Conservation (phyloP, 768 basidiomycete species). For the Suillus discolor region DNA sequence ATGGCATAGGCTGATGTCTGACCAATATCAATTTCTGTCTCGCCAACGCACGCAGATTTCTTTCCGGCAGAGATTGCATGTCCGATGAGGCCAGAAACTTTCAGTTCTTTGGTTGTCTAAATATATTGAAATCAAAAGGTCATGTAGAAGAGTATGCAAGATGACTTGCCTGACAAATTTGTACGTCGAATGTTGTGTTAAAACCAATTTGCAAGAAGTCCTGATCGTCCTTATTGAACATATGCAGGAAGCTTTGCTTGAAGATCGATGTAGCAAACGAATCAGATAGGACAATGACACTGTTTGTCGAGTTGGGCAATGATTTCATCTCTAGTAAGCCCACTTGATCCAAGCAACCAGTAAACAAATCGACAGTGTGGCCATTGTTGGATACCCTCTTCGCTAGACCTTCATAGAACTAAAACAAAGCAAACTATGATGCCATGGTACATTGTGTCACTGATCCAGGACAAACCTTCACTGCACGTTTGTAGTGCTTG, state of each 20-base stretch:
- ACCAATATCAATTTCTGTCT: conserved; percentile 98
- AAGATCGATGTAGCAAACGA: conserved; percentile 98
- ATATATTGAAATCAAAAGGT: conserved; percentile 8
- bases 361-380: conserved; percentile 93
- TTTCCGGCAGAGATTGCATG: conserved; percentile 98
- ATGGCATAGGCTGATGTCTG: conserved; percentile 82
- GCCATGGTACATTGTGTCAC: background rate
- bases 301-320: conserved; percentile 93
- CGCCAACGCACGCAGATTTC: conserved; percentile 94
- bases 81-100: conserved; percentile 96
- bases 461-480: conserved; percentile 63
- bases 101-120: conserved; percentile 97
- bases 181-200: conserved; percentile 98
- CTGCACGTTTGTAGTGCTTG: conserved; percentile 96
- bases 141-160: background rate
- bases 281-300: conserved; percentile 93
- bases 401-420: conserved; percentile 97
- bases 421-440: conserved; percentile 8
- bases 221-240: conserved; percentile 91
- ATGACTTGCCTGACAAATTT: conserved; percentile 48
- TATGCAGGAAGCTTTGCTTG: conserved; percentile 94
- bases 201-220: conserved; percentile 96
- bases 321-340: conserved; percentile 98
- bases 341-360: conserved; percentile 97
- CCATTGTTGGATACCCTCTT: conserved; percentile 94